phyloP scores from a whole-genome alignment of 768 basidiomycete genomes.

The Phanerodontia chrysosporium region DNA sequence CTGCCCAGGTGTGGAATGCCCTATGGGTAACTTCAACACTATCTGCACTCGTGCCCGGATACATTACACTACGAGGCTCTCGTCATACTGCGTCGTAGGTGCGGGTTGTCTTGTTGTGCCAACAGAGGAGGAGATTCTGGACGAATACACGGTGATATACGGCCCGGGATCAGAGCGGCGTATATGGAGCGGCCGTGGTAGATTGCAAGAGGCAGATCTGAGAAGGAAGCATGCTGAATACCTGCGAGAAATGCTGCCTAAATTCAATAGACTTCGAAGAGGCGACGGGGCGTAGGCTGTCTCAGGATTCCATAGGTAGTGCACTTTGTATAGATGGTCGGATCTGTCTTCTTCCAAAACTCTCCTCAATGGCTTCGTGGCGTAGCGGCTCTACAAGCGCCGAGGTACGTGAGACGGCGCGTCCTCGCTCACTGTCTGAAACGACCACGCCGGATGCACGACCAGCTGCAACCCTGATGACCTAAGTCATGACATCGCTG shows the following conservation, averaged over 20 bases:
- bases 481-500: neutral
- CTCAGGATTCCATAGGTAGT: neutral
- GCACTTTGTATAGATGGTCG: neutral
- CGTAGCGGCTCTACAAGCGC: neutral
- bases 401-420: neutral
- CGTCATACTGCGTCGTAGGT: conserved; percentile 79
- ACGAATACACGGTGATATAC: conserved; percentile 82
- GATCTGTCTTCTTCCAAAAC: neutral
- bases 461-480: neutral
- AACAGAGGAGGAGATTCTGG: conserved; percentile 71
- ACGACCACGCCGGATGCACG: neutral
- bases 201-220: conserved; percentile 78
- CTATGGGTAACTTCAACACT: conserved; percentile 83
- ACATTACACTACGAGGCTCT: conserved; percentile 76
- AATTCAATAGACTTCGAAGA: conserved; percentile 66
- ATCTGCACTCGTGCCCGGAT: conserved; percentile 81
- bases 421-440: neutral
- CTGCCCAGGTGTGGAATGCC: conserved; percentile 75
- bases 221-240: conserved; percentile 89
- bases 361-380: neutral
- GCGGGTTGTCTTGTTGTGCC: conserved; percentile 77
- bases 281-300: conserved; percentile 18
- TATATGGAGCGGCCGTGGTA: conserved; percentile 82
- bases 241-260: conserved; percentile 85
- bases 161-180: conserved; percentile 72